Evolutionary conservation across 1,284 basidiomycete genomes (phyloP), one percentile per base, ranked within the genome.

Genomic region (Ustilago lituana): DNA sequence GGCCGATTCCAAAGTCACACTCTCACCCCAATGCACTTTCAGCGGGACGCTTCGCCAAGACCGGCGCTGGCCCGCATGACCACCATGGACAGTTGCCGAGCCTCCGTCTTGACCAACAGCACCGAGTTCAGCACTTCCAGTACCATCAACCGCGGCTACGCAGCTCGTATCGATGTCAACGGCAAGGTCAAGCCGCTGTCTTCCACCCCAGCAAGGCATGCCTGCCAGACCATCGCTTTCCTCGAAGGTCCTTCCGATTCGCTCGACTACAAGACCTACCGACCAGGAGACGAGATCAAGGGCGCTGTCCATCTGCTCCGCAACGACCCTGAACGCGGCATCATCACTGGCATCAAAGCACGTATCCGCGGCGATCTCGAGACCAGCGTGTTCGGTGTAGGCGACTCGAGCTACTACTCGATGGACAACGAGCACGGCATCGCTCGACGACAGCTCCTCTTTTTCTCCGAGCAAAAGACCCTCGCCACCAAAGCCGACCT

Each of bases 351-450:
- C 12, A 66, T 71, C 63, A 71, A 71, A 40, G 68, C 68, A 4
- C 54, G 68, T 20, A 64, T 71, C 29, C 54, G 68, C 31, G 68
- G 68, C 12, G 68, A 71, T 35, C 58, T 71, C 39, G 68, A 71
- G 26, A 70, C 67, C 27, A 66, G 63, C 37, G 52, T 71, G 27
- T 66, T 71, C 23, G 68, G 68, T 10, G 68, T 60, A 17, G 68
- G 68, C 44, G 68, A 71, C 22, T 65, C 68, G 10, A 71, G 68
- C 55, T 71, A 66, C 63, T 71, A 71, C 40, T 59, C 68, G 38
- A 58, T 56, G 38, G 58, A 71, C 40, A 59, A 59, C 23, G 55
- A 66, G 24, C 63, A 71, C 35, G 68, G 68, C 15, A 71, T 71
- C 27, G 68, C 68, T 26, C 58, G 58, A 22, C 68, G 68, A 6